Evolutionary conservation across 805 yeast species (phyloP), one percentile per base, ranked within the genome.

Genomic region (Saccharomycopsis synnaedendra): DNA sequence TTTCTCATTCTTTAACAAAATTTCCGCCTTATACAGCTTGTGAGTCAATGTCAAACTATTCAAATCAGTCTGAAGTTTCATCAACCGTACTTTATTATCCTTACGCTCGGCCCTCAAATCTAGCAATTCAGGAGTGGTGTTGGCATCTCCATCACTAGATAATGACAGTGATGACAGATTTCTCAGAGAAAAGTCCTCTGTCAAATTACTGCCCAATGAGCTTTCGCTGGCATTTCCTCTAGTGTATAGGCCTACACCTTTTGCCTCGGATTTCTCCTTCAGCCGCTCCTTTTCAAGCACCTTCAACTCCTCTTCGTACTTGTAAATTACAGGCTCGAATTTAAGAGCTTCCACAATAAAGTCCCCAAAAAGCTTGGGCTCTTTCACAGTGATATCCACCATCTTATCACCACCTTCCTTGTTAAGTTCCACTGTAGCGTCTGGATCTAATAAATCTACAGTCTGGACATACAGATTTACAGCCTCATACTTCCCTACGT

Each of bases 1-100:
- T 11, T 39, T 40, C 30, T 47, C 54, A 32, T 44, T 52, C 31
- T 44, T 52, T 4, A 42, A 11, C 10, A 45, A 34, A 33, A 44
- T 52, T 34, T 52, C 55, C 41, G 44, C 51, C 36, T 47, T 45
- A 37, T 50, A 52, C 19, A 42, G 30, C 39, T 50, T 45, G 33
- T 52, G 53, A 5, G 51, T 50, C 33, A 49, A 40, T n/a, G 52
- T 28, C 10, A 51, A 34, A 28, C 46, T 49, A 27, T 51, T 49
- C n/a, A 49, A 43, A 27, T 49, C 54, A n/a, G 48, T 46, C 39
- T 48, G 49, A 19, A 51, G 43, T 27, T 51, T 51, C 47, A 43
- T 48, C 11, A 41, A 11, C 41, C 43, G 47, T 7, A 45, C 45
- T 36, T 45, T 50, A 32, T 44, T 39, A 19, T 48, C 44, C 33